These are phyloP conservation scores for Gossypium bickii DNA, from an alignment of 345 rosid species.

Conservation along the genomic window DNA sequence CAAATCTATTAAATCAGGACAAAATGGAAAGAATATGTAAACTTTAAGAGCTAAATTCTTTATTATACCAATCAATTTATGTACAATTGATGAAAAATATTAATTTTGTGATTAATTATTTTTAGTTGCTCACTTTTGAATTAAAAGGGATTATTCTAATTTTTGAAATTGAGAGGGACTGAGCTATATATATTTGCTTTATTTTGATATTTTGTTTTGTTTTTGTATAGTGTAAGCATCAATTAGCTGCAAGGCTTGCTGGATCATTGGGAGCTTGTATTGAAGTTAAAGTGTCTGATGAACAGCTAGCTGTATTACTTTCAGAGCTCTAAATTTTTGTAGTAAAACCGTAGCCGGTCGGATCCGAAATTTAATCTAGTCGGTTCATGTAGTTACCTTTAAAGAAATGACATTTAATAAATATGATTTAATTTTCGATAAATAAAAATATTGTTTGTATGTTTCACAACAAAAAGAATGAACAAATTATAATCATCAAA, in stretches of 20 bases:
- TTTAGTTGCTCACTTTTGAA: too few species aligned
- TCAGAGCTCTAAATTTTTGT: conserved; percentile 37
- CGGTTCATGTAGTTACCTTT: neutral
- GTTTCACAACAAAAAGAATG: neutral
- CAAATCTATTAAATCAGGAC: too few species aligned
- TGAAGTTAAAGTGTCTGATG: conserved; percentile 60
- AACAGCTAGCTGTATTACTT: conserved; percentile 60
- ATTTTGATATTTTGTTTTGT: conserved; percentile 4
- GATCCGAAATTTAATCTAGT: neutral
- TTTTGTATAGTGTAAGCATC: conserved; percentile 76
- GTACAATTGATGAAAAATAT: too few species aligned
- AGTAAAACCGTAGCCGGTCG: neutral
- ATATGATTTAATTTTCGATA: neutral
- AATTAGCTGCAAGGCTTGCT: conserved; percentile 79
- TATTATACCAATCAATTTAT: too few species aligned
- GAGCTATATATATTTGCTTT: too few species aligned
- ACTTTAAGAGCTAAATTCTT: too few species aligned
- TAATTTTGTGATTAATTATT: too few species aligned
- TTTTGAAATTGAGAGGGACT: too few species aligned
- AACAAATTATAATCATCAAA: neutral
- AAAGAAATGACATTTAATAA: too few species aligned
- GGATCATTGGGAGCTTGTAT: conserved; percentile 50
- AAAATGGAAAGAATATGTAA: too few species aligned
- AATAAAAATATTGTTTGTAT: neutral
- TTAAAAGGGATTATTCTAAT: too few species aligned